These are phyloP conservation scores for Tulasnella sp. DNA, from an alignment of 768 basidiomycete species.

Conservation along the genomic window DNA sequence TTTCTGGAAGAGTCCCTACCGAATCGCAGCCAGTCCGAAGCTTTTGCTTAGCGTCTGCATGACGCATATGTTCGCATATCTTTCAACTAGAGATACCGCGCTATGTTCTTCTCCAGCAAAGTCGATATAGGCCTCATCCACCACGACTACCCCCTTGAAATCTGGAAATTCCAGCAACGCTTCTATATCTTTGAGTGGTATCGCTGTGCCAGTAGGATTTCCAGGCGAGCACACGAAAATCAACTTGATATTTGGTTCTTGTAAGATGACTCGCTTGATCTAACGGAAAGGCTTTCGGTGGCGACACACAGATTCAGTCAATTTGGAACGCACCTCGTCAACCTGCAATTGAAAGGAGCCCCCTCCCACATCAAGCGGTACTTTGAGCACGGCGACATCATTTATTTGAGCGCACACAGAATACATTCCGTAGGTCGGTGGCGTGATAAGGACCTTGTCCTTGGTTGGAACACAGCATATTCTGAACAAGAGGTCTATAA, in stretches of 20 bases:
- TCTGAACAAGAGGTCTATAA: slow-evolving; percentile 89
- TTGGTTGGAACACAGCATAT: slow-evolving; percentile 70
- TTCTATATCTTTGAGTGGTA: slow-evolving; percentile 62
- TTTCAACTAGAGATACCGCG: slow-evolving; percentile 60
- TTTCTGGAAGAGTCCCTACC: slow-evolving; percentile 44
- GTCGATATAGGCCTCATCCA: slow-evolving; percentile 98
- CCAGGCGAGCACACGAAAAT: slow-evolving; percentile 95
- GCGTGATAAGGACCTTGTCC: slow-evolving; percentile 81
- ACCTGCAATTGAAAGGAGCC: slow-evolving; percentile 73
- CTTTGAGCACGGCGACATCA: slow-evolving; percentile 74
- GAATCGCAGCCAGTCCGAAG: slow-evolving; percentile 90
- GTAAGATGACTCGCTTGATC: slow-evolving; percentile 62
- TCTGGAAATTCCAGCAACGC: slow-evolving; percentile 64
- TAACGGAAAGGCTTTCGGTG: slow-evolving; percentile 29
- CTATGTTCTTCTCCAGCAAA: slow-evolving; percentile 60
- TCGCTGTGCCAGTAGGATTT: slow-evolving; percentile 87
- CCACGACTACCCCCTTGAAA: slow-evolving; percentile 86
- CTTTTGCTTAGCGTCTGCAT: slow-evolving; percentile 95
- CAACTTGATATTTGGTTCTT: slow-evolving; percentile 75
- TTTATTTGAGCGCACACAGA: slow-evolving; percentile 90
- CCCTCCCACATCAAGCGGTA: slow-evolving; percentile 70
- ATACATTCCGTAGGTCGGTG: slow-evolving; percentile 99
- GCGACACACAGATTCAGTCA: neutral
- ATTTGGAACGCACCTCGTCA: slow-evolving; percentile 48
- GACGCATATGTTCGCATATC: slow-evolving; percentile 87